Conservation (phyloP, 805 yeast species). For the Sugiyamaella boreocaroliniensis region DNA sequence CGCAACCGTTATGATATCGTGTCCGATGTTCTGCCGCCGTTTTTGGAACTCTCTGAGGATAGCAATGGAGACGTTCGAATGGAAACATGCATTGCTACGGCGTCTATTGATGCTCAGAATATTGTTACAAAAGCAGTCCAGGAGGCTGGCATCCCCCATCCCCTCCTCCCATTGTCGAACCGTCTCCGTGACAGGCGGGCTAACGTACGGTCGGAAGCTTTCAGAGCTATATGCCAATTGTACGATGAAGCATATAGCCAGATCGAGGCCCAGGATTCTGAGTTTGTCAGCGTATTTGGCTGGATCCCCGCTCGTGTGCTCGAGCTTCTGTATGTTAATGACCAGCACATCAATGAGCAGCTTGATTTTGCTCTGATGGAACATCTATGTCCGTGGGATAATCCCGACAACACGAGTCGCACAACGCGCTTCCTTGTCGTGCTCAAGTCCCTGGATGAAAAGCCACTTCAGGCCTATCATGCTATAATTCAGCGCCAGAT, state of each 20-base stretch:
- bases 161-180: constrained; percentile 47
- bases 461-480: constrained; percentile 55
- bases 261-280: constrained; percentile 23
- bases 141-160: constrained; percentile 29
- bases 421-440: constrained; percentile 49
- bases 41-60: constrained; percentile 68
- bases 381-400: constrained; percentile 50
- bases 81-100: constrained; percentile 48
- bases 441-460: constrained; percentile 44
- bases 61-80: constrained; percentile 67
- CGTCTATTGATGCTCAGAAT: constrained; percentile 36
- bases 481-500: constrained; percentile 64
- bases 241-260: constrained; percentile 43
- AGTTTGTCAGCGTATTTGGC: constrained; percentile 32
- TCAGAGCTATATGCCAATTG: constrained; percentile 47
- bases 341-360: constrained; percentile 52
- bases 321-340: constrained; percentile 67
- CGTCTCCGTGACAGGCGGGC: constrained; percentile 65
- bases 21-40: constrained; percentile 24
- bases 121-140: constrained; percentile 40
- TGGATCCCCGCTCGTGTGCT: constrained; percentile 63
- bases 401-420: constrained; percentile 33
- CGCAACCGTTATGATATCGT: constrained; percentile 37
- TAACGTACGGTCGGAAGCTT: constrained; percentile 56
- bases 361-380: constrained; percentile 61